Conservation (phyloP, 371 early-diverging fungal species). For the Batkoa obscura region DNA sequence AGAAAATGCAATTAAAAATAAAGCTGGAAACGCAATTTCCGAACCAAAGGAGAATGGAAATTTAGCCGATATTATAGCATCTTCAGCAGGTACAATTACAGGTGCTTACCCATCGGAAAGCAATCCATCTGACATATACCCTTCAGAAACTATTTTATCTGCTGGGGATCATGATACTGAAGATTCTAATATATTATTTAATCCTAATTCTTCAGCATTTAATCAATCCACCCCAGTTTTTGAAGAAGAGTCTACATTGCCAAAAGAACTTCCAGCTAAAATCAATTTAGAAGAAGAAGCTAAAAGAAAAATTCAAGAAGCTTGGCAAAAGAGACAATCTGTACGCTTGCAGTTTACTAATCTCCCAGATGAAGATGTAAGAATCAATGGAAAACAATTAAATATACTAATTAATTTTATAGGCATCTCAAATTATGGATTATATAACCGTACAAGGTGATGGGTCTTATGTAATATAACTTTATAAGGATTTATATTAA, state of each 20-base stretch:
- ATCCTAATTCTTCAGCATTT: not conserved
- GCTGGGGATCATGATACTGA: not conserved
- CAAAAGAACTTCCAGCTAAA: conserved; percentile 6
- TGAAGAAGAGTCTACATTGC: not conserved
- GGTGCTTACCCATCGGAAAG: no score
- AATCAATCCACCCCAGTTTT: not conserved
- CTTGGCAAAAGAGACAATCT: conserved; percentile 3
- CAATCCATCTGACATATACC: no score
- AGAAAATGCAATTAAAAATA: no score
- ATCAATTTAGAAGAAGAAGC: not conserved
- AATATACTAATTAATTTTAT: not conserved
- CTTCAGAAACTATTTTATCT: not conserved
- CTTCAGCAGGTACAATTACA: no score
- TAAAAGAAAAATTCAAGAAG: not conserved
- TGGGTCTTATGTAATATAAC: conserved; percentile 13
- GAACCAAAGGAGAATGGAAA: no score
- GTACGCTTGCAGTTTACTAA: not conserved
- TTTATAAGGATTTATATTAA: conserved; percentile 4
- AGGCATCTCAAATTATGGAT: conserved; percentile 11
- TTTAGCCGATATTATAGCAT: no score
- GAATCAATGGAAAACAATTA: not conserved
- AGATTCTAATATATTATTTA: not conserved
- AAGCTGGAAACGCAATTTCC: no score
- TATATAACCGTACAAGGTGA: conserved; percentile 18
- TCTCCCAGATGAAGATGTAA: not conserved